phyloP scores from a whole-genome alignment of 2,329 filamentous ascomycete genomes.

The Trichoderma sp. region DNA sequence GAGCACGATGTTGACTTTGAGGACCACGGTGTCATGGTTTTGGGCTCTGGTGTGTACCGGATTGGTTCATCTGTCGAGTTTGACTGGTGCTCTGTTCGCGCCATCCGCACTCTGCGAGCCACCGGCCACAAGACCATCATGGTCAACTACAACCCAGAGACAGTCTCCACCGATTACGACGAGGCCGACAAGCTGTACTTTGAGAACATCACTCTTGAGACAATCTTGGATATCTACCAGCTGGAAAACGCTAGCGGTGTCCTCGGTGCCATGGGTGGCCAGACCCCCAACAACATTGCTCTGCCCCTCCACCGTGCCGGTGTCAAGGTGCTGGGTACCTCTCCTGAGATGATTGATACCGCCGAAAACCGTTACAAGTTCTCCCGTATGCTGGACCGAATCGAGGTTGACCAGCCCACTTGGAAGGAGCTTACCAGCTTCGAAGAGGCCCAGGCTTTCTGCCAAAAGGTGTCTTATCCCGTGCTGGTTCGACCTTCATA shows the following conservation, averaged over 20 bases:
- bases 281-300: conserved; percentile 97
- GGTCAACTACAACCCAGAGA: conserved; percentile 94
- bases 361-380: conserved; percentile 99
- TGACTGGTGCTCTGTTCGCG: conserved; percentile 96
- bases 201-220: conserved; percentile 90
- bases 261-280: conserved; percentile 93
- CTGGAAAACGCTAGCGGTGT: conserved; percentile 82
- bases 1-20: conserved; percentile 82
- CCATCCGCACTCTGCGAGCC: conserved; percentile 85
- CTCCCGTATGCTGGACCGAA: conserved; percentile 94
- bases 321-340: conserved; percentile 91
- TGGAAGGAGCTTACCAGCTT: conserved; percentile 99
- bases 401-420: conserved; percentile 91
- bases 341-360: conserved; percentile 97
- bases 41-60: conserved; percentile 93
- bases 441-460: conserved; percentile 85
- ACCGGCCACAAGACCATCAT: conserved; percentile 91
- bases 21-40: conserved; percentile 92
- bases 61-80: conserved; percentile 98
- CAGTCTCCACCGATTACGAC: conserved; percentile 87
- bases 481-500: conserved; percentile 96
- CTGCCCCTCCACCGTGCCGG: conserved; percentile 84
- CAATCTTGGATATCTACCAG: conserved; percentile 89
- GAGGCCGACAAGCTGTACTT: conserved; percentile 95
- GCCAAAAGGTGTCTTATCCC: conserved; percentile 84